Conservation (phyloP, 2,329 filamentous ascomycete species). For the Verruconis gallopava region DNA sequence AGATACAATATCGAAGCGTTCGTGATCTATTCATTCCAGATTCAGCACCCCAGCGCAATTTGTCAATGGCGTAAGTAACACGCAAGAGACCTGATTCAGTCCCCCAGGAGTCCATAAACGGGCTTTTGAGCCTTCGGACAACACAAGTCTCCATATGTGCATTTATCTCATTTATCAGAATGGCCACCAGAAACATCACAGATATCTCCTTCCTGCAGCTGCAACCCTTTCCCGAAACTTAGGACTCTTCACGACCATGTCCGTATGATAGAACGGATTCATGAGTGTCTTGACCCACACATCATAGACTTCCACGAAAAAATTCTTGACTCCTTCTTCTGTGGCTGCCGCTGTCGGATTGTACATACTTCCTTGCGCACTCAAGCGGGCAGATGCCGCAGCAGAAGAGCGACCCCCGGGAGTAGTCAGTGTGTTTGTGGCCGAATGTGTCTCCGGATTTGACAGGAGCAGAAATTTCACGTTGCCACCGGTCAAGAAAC, state of each 20-base stretch:
- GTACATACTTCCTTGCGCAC: slow-evolving; percentile 37
- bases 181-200: slow-evolving; percentile 35
- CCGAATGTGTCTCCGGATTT: slow-evolving; percentile 46
- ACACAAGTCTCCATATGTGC: too few species aligned
- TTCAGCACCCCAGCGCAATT: too few species aligned
- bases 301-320: slow-evolving; percentile 92
- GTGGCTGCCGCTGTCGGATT: slow-evolving; percentile 84
- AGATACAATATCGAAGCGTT: too few species aligned
- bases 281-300: slow-evolving; percentile 94
- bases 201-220: slow-evolving; percentile 83
- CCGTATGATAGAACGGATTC: slow-evolving; percentile 86
- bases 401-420: slow-evolving; percentile 20
- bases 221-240: slow-evolving; percentile 73
- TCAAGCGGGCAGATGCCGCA: slow-evolving; percentile 11
- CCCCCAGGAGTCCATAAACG: too few species aligned
- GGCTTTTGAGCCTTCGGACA: too few species aligned
- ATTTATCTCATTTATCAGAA: too few species aligned
- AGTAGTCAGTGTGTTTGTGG: slow-evolving; percentile 31
- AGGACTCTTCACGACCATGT: slow-evolving; percentile 74
- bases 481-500: slow-evolving; percentile 85
- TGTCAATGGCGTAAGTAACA: too few species aligned
- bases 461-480: slow-evolving; percentile 91
- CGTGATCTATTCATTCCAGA: too few species aligned
- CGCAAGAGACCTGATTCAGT: too few species aligned
- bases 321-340: slow-evolving; percentile 89